phyloP scores from a whole-genome alignment of 768 basidiomycete species.

The Boletus rex-veris region DNA sequence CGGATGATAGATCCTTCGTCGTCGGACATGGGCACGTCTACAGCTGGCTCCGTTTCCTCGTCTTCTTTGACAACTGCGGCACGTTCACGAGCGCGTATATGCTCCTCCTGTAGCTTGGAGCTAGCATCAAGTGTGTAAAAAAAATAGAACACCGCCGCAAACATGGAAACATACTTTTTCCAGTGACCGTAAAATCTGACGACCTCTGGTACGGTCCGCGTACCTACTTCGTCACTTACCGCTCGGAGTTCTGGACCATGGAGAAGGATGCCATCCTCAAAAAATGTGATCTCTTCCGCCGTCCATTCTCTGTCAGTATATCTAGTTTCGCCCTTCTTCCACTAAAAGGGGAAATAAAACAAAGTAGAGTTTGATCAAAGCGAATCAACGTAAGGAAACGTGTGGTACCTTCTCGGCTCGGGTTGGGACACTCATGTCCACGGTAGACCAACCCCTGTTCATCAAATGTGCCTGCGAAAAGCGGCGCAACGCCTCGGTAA shows the following conservation, averaged over 20 bases:
- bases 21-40: conserved; percentile 41
- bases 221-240: conserved; percentile 69
- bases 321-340: conserved; percentile 65
- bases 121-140: conserved; percentile 35
- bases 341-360: conserved; percentile 40
- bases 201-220: conserved; percentile 68
- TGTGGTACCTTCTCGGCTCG: conserved; percentile 60
- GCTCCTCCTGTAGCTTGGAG: conserved; percentile 66
- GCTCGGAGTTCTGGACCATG: conserved; percentile 79
- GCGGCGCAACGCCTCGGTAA: conserved; percentile 70
- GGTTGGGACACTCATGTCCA: conserved; percentile 58
- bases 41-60: conserved; percentile 29
- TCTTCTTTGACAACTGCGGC: conserved; percentile 30
- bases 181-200: conserved; percentile 83
- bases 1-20: conserved; percentile 76
- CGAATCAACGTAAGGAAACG: conserved; percentile 7
- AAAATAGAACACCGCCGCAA: not conserved
- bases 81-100: conserved; percentile 44
- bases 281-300: conserved; percentile 63
- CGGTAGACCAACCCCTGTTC: conserved; percentile 53
- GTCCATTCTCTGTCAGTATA: conserved; percentile 73
- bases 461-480: conserved; percentile 66
- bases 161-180: conserved; percentile 60
- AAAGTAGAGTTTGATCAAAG: conserved; percentile 9
- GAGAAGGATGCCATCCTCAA: conserved; percentile 70